Conservation (phyloP, 2,329 filamentous ascomycete genomes). For the Alternaria longipes region DNA sequence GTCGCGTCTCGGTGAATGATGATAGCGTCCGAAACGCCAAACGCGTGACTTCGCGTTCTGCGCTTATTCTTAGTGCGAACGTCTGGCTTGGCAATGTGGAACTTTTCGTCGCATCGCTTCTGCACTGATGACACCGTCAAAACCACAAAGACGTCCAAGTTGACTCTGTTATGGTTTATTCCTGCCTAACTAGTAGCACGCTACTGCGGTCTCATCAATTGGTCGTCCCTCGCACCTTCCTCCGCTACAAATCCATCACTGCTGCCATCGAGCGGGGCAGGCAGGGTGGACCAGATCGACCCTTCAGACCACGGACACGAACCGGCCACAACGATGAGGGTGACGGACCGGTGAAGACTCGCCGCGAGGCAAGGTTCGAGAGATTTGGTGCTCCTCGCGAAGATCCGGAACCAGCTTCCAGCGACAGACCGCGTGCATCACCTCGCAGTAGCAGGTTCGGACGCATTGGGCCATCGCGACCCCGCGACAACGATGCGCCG, state of each 20-base stretch:
- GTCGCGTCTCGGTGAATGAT: not conserved
- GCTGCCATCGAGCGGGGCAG: constrained; percentile 45
- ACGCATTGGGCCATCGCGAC: constrained; percentile 11
- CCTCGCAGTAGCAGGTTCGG: constrained; percentile 16
- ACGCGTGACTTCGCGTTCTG: constrained; percentile 26
- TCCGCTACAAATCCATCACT: constrained; percentile 45
- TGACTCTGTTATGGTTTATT: constrained; percentile 33
- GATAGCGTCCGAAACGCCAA: constrained; percentile 1
- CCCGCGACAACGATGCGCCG: constrained; percentile 8
- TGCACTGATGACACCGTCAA: not conserved
- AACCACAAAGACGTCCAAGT: not conserved
- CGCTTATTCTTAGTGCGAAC: constrained; percentile 13
- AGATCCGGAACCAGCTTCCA: not conserved
- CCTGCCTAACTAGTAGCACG: constrained; percentile 24
- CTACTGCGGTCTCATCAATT: constrained; percentile 27
- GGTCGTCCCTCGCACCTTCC: constrained; percentile 26
- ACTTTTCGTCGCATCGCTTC: constrained; percentile 14
- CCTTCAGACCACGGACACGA: constrained; percentile 21
- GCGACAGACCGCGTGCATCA: not conserved
- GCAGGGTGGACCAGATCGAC: constrained; percentile 21
- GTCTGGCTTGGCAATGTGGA: constrained; percentile 10
- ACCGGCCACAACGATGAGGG: not conserved
- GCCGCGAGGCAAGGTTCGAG: constrained; percentile 14
- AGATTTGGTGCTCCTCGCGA: constrained; percentile 17
- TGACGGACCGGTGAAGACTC: constrained; percentile 5